Conservation (phyloP, 352 stramenopile species). For the Halophytophthora polymorphica region DNA sequence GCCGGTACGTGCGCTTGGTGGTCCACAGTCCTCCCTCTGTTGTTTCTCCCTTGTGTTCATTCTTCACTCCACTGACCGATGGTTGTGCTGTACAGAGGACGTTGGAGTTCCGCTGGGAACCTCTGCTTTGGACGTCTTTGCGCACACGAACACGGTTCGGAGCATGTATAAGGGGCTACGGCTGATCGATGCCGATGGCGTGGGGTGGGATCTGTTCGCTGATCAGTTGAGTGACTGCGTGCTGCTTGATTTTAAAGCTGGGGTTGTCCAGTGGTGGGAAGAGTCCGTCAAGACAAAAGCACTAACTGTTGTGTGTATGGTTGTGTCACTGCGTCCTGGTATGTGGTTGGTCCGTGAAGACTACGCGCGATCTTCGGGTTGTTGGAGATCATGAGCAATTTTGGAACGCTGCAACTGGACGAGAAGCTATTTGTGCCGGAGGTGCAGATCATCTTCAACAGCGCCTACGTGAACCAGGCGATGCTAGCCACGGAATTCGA, state of each 20-base stretch:
- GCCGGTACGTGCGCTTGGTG: conserved; percentile 35
- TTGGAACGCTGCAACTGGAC: conserved; percentile 71
- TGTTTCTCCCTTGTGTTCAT: neutral
- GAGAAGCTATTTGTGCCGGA: conserved; percentile 66
- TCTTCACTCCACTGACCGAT: neutral
- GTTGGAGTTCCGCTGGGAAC: conserved; percentile 70
- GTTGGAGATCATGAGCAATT: conserved; percentile 77
- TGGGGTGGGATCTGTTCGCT: conserved; percentile 58
- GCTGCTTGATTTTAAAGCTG: neutral
- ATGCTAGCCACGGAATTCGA: conserved; percentile 71
- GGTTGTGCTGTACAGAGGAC: conserved; percentile 40
- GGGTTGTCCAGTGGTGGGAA: neutral
- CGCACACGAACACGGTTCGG: conserved; percentile 63
- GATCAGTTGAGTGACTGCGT: conserved; percentile 55
- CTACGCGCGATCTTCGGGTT: conserved; percentile 78
- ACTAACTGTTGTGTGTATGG: conserved; percentile 7
- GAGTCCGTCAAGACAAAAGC: neutral
- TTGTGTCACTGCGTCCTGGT: conserved; percentile 3
- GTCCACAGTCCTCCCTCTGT: neutral
- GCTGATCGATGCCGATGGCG: conserved; percentile 58
- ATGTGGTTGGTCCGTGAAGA: conserved; percentile 27
- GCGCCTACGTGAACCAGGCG: conserved; percentile 67
- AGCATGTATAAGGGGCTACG: conserved; percentile 67
- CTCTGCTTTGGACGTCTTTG: conserved; percentile 69
- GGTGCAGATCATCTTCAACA: conserved; percentile 72